Evolutionary conservation across 2,329 filamentous ascomycete genomes (phyloP), one percentile per base, ranked within the genome.

Genomic region (Fusarium oligoseptatum): DNA sequence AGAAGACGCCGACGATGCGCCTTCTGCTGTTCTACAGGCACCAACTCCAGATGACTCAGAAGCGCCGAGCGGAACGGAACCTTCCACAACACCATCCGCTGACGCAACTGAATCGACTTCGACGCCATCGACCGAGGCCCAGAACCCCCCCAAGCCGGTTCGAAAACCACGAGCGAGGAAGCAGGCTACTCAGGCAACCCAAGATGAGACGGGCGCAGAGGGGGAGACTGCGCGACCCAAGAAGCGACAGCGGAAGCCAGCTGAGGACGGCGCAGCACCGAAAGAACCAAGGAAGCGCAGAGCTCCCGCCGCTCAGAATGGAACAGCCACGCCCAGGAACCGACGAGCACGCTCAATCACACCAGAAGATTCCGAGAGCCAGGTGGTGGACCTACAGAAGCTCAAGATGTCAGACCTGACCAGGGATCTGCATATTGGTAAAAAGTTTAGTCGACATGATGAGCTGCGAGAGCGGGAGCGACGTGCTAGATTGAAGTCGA

Each of bases 351-450:
- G 89, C 67, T 86, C 88, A 17, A 74, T 83, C 4, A 92, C 91
- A 0, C 92, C 92, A 2, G 90, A 92, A 63, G 89, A 92, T 73
- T 89, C 91, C 4, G 91, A 93, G 77, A 81, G 83, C 27, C 87
- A 89, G 67, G 82, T 88, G 71, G 91, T 96, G 64, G 92, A 95
- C 78, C 86, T 90, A 24, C 88, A 88, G 27, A 88, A 87, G 4
- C 88, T 93, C 29, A 94, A 90, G 64, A 94, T 97, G 91, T 89
- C 88, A 50, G 92, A 95, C 67, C 83, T 97, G 4, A 93, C 91
- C 60, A 90, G 88, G 71, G 92, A 94, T 78, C 84, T 93, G 62
- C 88, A 88, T 24, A 92, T 92, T 66, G 94, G 94, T 67, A 94
- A 93, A 80, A 91, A 92, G 69, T 95, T 94, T 66, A 92, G 91